A percentile compares a stretch with the other conserved stretches of the same genome.
Conservation (phyloP, 495 filamentous ascomycete species). For the Penicillium lagena region DNA sequence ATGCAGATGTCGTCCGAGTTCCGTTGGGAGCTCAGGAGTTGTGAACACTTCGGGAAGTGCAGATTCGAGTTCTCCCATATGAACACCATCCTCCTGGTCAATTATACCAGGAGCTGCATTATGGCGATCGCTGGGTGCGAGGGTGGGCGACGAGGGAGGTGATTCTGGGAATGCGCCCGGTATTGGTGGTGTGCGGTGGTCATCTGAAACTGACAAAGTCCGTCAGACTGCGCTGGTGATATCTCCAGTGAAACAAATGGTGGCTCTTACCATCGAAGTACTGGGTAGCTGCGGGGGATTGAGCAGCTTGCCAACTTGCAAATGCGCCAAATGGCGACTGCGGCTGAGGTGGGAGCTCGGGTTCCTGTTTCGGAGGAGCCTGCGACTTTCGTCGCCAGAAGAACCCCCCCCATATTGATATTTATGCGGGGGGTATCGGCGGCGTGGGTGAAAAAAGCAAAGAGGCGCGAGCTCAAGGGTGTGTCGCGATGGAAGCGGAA, state of each 20-base stretch:
- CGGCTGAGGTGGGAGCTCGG: background rate
- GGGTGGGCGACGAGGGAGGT: constrained; percentile 11
- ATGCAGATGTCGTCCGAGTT: constrained; percentile 15
- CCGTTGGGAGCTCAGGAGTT: constrained; percentile 10
- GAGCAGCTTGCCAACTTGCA: background rate
- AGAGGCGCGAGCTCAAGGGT: background rate
- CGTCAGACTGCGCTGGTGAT: background rate
- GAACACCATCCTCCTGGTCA: background rate
- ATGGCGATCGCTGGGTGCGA: constrained; percentile 4
- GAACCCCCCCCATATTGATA: constrained; percentile 3
- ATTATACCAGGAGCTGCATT: background rate
- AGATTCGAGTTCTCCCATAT: background rate
- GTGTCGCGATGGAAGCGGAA: background rate
- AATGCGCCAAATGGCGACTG: background rate
- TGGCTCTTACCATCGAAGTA: background rate
- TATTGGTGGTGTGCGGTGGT: background rate
- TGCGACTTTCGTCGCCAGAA: constrained; percentile 1
- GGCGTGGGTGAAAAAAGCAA: background rate
- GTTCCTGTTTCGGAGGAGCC: background rate
- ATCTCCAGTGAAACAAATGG: no score
- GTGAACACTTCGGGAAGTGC: background rate
- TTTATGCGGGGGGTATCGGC: background rate
- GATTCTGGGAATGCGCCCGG: constrained; percentile 17
- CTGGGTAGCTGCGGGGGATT: background rate
- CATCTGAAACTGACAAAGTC: background rate